A percentile compares a stretch with the other conserved stretches of the same genome.
Evolutionary conservation across 164 flowering plant genomes (phyloP).

Genomic region (Nelumbo lutea): DNA sequence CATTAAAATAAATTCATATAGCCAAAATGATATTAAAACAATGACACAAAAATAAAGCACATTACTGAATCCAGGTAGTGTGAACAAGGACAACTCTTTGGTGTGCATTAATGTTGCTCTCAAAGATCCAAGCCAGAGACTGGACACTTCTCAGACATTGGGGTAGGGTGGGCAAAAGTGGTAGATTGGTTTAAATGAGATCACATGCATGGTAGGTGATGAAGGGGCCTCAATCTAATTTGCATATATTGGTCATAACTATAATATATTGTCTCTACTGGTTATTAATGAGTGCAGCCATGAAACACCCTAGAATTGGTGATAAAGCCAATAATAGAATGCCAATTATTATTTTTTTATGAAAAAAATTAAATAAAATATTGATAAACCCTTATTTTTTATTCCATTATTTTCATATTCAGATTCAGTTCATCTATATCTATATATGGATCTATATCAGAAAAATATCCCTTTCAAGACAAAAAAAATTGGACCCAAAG

Average conservation of each 20-base stretch:
- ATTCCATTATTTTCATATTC: no score
- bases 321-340: not conserved
- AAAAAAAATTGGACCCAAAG: no score
- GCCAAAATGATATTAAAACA: no score
- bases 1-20: no score
- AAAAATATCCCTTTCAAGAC: no score
- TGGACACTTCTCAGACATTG: not conserved
- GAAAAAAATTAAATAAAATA: no score
- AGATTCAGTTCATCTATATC: no score
- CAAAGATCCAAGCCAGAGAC: not conserved
- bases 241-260: not conserved
- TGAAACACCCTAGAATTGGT: not conserved
- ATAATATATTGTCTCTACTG: not conserved
- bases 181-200: conserved; percentile 9
- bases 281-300: not conserved
- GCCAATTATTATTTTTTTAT: no score
- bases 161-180: not conserved
- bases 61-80: no score
- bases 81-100: not conserved
- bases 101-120: not conserved
- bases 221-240: conserved; percentile 3
- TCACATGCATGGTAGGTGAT: conserved; percentile 18
- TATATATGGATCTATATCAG: no score
- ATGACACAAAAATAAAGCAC: no score
- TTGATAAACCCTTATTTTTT: no score